phyloP scores from a whole-genome alignment of 192 early-diverging fungal genomes.

The Pilaira anomala region DNA sequence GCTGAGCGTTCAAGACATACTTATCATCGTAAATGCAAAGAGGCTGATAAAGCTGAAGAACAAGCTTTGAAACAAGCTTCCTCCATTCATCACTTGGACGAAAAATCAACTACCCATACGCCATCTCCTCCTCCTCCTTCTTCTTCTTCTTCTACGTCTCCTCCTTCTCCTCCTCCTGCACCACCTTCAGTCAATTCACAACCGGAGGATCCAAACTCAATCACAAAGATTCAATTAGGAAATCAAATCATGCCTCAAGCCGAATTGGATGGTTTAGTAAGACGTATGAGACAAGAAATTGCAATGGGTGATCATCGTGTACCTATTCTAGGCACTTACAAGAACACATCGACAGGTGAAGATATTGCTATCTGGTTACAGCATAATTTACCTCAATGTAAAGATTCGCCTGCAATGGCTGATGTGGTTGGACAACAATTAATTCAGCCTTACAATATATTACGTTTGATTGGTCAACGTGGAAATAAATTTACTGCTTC shows the following conservation, averaged over 20 bases:
- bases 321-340: constrained; percentile 63
- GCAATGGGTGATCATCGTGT: constrained; percentile 63
- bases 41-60: constrained; percentile 64
- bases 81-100: too few species aligned
- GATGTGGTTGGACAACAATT: constrained; percentile 70
- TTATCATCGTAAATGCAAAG: constrained; percentile 51
- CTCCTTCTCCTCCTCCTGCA: neutral
- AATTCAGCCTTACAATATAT: constrained; percentile 51
- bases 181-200: too few species aligned
- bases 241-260: constrained; percentile 12
- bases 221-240: constrained; percentile 14
- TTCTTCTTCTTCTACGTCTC: neutral
- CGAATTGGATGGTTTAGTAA: constrained; percentile 26
- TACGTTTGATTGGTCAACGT: constrained; percentile 65
- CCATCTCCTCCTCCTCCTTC: neutral
- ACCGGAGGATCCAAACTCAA: neutral
- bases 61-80: constrained; percentile 24
- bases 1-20: constrained; percentile 39
- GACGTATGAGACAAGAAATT: constrained; percentile 59
- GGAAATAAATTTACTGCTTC: constrained; percentile 66
- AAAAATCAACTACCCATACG: too few species aligned
- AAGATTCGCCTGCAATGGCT: constrained; percentile 58
- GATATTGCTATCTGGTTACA: constrained; percentile 72
- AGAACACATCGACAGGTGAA: constrained; percentile 62
- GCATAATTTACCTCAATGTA: constrained; percentile 56